phyloP scores from a whole-genome alignment of 805 yeast species.

The Millerozyma miso region DNA sequence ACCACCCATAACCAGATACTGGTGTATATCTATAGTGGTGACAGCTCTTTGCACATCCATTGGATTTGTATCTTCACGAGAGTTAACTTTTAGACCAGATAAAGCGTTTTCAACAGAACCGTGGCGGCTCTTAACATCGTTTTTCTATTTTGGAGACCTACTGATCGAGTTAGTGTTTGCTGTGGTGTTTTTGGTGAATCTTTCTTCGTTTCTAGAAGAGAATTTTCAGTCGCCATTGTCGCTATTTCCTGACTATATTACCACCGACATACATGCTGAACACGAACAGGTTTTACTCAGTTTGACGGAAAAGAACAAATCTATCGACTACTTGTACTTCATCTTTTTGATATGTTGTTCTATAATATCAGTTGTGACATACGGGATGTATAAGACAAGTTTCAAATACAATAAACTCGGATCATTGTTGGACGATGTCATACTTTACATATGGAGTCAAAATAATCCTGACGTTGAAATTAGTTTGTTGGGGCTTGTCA shows the following conservation, averaged over 20 bases:
- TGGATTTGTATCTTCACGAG: constrained; percentile 13
- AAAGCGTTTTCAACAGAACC: constrained; percentile 26
- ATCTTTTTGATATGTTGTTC: constrained; percentile 20
- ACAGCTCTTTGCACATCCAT: constrained; percentile 18
- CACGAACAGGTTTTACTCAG: constrained; percentile 13
- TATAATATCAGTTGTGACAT: constrained; percentile 16
- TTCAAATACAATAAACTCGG: constrained; percentile 18
- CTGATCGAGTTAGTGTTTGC: constrained; percentile 17
- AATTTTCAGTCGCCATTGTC: constrained; percentile 13
- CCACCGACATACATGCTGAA: constrained; percentile 11
- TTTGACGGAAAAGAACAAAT: constrained; percentile 14
- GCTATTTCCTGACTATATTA: constrained; percentile 18
- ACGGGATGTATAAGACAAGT: constrained; percentile 13
- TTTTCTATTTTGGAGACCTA: constrained; percentile 28
- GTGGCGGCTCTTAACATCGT: constrained; percentile 35
- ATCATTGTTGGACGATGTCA: constrained; percentile 19
- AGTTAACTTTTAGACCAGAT: constrained; percentile 23
- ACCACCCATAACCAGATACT: constrained; percentile 22
- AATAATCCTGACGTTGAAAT: constrained; percentile 21
- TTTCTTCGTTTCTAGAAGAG: constrained; percentile 23
- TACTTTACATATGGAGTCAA: constrained; percentile 28
- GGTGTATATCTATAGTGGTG: constrained; percentile 23
- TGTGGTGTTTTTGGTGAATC: constrained; percentile 15
- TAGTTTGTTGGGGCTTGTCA: constrained; percentile 18
- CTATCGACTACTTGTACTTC: constrained; percentile 30